phyloP scores from a whole-genome alignment of 257 asterid species.

The Przewalskia tangutica region DNA sequence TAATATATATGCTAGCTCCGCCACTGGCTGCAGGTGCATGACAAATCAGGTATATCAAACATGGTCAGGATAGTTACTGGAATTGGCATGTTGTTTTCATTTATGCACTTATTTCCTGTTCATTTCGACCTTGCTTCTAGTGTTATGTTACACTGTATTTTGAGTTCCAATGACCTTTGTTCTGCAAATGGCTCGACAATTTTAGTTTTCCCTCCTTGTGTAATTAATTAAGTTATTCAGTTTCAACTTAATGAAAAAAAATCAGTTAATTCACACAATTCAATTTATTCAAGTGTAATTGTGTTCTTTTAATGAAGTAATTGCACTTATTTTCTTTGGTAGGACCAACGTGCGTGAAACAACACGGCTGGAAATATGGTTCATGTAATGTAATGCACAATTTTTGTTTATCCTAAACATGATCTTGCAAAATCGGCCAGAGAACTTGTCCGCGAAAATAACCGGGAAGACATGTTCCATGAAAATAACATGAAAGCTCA shows the following conservation, averaged over 20 bases:
- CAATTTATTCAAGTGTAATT: not conserved
- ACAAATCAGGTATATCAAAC: not conserved
- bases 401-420: not conserved
- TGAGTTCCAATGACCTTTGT: not conserved
- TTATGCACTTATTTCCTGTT: not conserved
- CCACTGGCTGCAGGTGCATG: not conserved
- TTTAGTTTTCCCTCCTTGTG: no score
- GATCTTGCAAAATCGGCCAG: not conserved
- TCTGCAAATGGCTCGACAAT: not conserved
- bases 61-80: not conserved
- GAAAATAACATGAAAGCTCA: not conserved
- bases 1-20: no score
- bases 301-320: not conserved
- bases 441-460: not conserved
- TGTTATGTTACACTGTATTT: not conserved
- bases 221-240: no score
- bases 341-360: not conserved
- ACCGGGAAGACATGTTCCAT: not conserved
- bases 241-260: no score
- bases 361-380: not conserved
- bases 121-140: not conserved
- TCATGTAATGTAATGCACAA: not conserved
- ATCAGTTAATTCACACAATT: not conserved
- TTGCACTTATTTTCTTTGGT: not conserved
- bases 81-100: not conserved